phyloP scores from a whole-genome alignment of 768 basidiomycete species.

The Leccinum boreale region DNA sequence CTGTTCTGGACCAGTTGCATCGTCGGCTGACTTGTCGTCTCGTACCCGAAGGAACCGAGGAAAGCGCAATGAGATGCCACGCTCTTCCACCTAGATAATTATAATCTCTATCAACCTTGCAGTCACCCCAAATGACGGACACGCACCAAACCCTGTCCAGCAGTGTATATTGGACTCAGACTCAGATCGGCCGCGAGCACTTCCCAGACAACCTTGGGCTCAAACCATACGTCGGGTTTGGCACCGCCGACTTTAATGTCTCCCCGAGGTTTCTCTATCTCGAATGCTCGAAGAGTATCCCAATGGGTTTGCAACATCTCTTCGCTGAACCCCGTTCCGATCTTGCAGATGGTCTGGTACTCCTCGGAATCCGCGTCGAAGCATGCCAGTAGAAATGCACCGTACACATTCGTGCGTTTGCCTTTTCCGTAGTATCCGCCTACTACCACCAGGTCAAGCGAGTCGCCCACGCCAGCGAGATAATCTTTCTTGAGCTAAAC shows the following conservation, averaged over 20 bases:
- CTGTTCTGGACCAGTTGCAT: constrained; percentile 92
- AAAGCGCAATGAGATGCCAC: constrained; percentile 95
- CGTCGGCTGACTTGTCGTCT: constrained; percentile 91
- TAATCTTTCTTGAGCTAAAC: constrained; percentile 96
- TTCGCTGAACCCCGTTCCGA: constrained; percentile 97
- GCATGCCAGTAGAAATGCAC: constrained; percentile 96
- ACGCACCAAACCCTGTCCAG: constrained; percentile 84
- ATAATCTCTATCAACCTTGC: background rate
- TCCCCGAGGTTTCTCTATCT: constrained; percentile 62
- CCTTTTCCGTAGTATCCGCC: constrained; percentile 98
- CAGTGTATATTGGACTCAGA: constrained; percentile 94
- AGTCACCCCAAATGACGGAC: background rate
- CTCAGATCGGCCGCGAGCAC: constrained; percentile 96
- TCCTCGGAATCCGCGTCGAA: constrained; percentile 93
- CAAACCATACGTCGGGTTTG: constrained; percentile 98
- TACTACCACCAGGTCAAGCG: constrained; percentile 95
- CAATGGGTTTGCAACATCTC: constrained; percentile 81
- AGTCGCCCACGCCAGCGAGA: constrained; percentile 93
- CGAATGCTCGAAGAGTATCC: constrained; percentile 77
- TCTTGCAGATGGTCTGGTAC: constrained; percentile 98
- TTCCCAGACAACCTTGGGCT: constrained; percentile 97
- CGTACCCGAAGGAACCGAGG: constrained; percentile 90
- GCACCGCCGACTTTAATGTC: constrained; percentile 90
- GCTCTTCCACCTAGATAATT: constrained; percentile 62
- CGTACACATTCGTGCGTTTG: constrained; percentile 96